These are phyloP conservation scores for Russula vinacea DNA, from an alignment of 768 basidiomycete species.

Conservation along the genomic window DNA sequence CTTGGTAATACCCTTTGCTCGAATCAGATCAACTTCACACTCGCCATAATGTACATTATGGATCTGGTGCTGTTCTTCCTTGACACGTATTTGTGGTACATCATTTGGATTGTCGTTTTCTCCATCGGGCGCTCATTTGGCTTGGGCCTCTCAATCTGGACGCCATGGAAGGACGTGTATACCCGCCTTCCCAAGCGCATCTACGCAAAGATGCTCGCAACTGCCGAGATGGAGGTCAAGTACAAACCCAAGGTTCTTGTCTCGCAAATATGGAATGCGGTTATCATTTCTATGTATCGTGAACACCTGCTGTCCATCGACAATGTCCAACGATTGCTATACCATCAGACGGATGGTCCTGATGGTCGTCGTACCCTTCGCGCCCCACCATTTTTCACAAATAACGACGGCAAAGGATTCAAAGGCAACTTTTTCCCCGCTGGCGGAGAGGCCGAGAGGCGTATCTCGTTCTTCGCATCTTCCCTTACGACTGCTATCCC, in stretches of 20 bases:
- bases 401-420: slow-evolving; percentile 68
- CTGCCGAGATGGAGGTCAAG: slow-evolving; percentile 97
- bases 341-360: slow-evolving; percentile 91
- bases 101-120: slow-evolving; percentile 97
- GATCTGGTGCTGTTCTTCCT: slow-evolving; percentile 97
- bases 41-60: slow-evolving; percentile 99
- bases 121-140: slow-evolving; percentile 87
- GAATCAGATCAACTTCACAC: slow-evolving; percentile 91
- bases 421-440: slow-evolving; percentile 88
- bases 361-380: slow-evolving; percentile 89
- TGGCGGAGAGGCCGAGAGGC: slow-evolving; percentile 93
- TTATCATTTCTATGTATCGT: slow-evolving; percentile 99
- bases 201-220: slow-evolving; percentile 94
- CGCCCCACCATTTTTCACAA: slow-evolving; percentile 97
- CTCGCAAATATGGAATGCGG: slow-evolving; percentile 98
- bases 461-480: slow-evolving; percentile 98
- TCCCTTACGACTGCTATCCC: slow-evolving; percentile 95
- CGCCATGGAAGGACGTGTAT: slow-evolving; percentile 97
- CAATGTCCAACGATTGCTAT: slow-evolving; percentile 94
- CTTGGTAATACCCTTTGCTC: slow-evolving; percentile 80
- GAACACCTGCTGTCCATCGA: slow-evolving; percentile 97
- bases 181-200: slow-evolving; percentile 96
- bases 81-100: slow-evolving; percentile 99
- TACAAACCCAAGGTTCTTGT: slow-evolving; percentile 99
- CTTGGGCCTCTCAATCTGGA: slow-evolving; percentile 96